Conservation (phyloP, 495 filamentous ascomycete genomes). For the Glonium stellatum region DNA sequence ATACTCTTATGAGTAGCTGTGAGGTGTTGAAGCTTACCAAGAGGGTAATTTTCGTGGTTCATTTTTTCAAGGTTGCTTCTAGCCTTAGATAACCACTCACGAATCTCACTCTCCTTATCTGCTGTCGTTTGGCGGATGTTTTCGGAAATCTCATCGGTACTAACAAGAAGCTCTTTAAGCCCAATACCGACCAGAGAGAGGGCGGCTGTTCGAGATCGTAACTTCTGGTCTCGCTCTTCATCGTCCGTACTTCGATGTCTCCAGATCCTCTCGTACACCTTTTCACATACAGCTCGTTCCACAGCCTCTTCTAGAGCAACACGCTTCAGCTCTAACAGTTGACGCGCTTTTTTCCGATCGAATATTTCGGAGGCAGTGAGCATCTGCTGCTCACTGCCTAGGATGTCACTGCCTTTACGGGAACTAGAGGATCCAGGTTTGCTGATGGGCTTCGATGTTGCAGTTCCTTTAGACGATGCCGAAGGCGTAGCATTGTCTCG, state of each 20-base stretch:
- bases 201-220: conserved; percentile 90
- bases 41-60: conserved; percentile 77
- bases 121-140: conserved; percentile 42
- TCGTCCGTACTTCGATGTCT: conserved; percentile 87
- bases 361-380: conserved; percentile 79
- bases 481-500: conserved; percentile 53
- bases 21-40: conserved; percentile 86
- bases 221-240: conserved; percentile 88
- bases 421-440: conserved; percentile 7
- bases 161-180: conserved; percentile 76
- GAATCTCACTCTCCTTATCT: conserved; percentile 64
- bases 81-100: conserved; percentile 62
- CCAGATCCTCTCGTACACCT: conserved; percentile 80
- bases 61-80: conserved; percentile 70
- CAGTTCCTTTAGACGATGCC: conserved; percentile 37
- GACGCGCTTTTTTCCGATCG: conserved; percentile 68
- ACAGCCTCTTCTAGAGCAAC: conserved; percentile 82
- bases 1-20: conserved; percentile 88
- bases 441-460: conserved; percentile 37
- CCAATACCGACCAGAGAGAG: conserved; percentile 85
- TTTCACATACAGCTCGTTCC: conserved; percentile 79
- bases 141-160: conserved; percentile 48
- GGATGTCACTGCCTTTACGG: conserved; percentile 33
- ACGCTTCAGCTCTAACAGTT: conserved; percentile 67
- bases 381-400: conserved; percentile 72